Conservation (phyloP, 495 filamentous ascomycete species). For the Beverwykella pulmonaria region DNA sequence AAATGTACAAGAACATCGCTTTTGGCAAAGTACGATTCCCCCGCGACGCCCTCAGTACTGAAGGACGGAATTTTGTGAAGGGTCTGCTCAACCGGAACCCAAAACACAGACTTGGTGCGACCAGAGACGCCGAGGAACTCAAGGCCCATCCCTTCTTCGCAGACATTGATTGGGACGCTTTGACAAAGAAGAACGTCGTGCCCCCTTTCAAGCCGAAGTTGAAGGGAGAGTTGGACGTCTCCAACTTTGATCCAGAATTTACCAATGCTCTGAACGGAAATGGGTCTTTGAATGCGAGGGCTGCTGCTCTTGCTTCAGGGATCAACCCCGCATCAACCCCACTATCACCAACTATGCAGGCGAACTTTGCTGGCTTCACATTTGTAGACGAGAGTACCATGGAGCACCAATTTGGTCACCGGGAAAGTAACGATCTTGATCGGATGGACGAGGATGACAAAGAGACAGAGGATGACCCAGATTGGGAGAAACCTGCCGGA, state of each 20-base stretch:
- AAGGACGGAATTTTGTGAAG: constrained; percentile 97
- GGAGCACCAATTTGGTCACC: constrained; percentile 76
- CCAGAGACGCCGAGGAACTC: constrained; percentile 88
- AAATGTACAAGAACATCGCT: constrained; percentile 99
- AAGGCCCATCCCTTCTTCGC: constrained; percentile 93
- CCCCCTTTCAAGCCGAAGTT: constrained; percentile 98
- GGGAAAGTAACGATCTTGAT: constrained; percentile 59
- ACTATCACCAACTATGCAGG: constrained; percentile 90
- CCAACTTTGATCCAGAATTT: constrained; percentile 98
- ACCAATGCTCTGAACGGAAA: constrained; percentile 82
- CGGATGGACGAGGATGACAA: constrained; percentile 68
- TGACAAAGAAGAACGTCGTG: constrained; percentile 87
- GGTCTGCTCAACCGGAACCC: constrained; percentile 95
- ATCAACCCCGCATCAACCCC: constrained; percentile 83
- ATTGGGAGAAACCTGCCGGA: constrained; percentile 32
- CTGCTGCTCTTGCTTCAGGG: constrained; percentile 73
- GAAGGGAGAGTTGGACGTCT: constrained; percentile 91
- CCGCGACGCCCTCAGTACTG: constrained; percentile 86
- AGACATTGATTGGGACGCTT: constrained; percentile 88
- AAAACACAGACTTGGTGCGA: constrained; percentile 89
- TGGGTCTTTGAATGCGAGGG: constrained; percentile 82
- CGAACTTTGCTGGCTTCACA: constrained; percentile 97
- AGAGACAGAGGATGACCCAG: constrained; percentile 38
- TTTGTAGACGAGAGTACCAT: constrained; percentile 97
- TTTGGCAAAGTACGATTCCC: constrained; percentile 98